Evolutionary conservation across 352 stramenopile genomes (phyloP).

Genomic region (Phytophthora niederhauseri): DNA sequence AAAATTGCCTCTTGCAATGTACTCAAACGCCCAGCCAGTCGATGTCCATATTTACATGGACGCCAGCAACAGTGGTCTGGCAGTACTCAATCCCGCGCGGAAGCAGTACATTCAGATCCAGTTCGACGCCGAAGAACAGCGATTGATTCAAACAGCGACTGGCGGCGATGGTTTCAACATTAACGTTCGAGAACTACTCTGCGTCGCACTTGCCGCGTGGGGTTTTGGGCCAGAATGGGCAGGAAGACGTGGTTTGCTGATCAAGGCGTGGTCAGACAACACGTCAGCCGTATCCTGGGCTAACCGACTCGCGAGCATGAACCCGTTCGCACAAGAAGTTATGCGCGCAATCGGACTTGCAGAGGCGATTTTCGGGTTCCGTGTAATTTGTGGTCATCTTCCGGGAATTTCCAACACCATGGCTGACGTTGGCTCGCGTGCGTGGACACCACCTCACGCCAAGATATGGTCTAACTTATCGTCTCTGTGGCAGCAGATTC

Average conservation of each 20-base stretch:
- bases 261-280: constrained; percentile 13
- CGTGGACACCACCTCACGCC: background rate
- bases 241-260: too few relatives aligned
- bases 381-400: background rate
- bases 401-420: constrained; percentile 5
- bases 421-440: constrained; percentile 6
- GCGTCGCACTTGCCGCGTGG: background rate
- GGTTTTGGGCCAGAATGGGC: background rate
- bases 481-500: constrained; percentile 9
- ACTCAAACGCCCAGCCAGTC: background rate
- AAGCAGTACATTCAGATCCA: constrained; percentile 5
- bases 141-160: background rate
- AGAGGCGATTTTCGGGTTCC: constrained; percentile 11
- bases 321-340: background rate
- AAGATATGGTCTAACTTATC: constrained; percentile 18
- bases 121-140: constrained; percentile 2
- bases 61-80: constrained; percentile 1
- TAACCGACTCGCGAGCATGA: constrained; percentile 14
- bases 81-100: constrained; percentile 2
- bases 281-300: constrained; percentile 2
- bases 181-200: background rate
- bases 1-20: background rate
- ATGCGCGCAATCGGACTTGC: constrained; percentile 11
- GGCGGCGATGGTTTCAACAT: background rate
- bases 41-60: constrained; percentile 19